phyloP scores from a whole-genome alignment of 163 green algal genomes.

The Scenedesmus sp. region DNA sequence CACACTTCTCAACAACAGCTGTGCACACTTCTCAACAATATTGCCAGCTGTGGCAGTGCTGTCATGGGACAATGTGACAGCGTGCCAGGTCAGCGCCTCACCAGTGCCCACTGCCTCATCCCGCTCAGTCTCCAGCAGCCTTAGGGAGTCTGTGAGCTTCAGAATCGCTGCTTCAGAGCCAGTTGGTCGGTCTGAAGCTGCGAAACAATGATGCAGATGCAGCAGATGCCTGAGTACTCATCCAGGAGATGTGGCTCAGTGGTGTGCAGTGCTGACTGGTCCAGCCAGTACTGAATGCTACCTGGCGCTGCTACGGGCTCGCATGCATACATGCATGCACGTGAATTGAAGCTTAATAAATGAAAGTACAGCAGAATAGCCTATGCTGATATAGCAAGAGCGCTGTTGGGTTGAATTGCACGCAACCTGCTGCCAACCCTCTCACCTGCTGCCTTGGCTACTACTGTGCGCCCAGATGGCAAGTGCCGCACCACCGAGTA shows the following conservation, averaged over 20 bases:
- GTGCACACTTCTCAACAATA: too few relatives aligned
- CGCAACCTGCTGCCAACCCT: not conserved
- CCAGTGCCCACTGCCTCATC: slow-evolving; percentile 52
- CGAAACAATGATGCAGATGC: not conserved
- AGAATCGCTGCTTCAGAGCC: not conserved
- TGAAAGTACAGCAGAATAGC: not conserved
- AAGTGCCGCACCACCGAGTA: not conserved
- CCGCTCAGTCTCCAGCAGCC: slow-evolving; percentile 52
- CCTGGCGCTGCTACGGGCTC: not conserved
- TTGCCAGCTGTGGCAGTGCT: not conserved
- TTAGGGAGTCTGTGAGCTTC: slow-evolving; percentile 44
- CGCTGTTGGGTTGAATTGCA: not conserved
- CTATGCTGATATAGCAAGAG: not conserved
- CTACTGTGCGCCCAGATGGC: not conserved
- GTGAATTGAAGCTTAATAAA: not conserved
- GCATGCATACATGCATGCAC: slow-evolving; percentile 26
- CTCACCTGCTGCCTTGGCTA: not conserved
- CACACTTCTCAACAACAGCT: too few relatives aligned
- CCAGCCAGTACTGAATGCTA: not conserved
- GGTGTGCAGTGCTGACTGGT: not conserved
- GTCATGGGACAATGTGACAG: not conserved
- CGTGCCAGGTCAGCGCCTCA: not conserved
- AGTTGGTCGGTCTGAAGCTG: not conserved
- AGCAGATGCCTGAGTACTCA: not conserved
- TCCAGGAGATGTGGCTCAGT: not conserved